Evolutionary conservation across 169 alveolate species (phyloP).

Genomic region (Plasmodium inui): DNA sequence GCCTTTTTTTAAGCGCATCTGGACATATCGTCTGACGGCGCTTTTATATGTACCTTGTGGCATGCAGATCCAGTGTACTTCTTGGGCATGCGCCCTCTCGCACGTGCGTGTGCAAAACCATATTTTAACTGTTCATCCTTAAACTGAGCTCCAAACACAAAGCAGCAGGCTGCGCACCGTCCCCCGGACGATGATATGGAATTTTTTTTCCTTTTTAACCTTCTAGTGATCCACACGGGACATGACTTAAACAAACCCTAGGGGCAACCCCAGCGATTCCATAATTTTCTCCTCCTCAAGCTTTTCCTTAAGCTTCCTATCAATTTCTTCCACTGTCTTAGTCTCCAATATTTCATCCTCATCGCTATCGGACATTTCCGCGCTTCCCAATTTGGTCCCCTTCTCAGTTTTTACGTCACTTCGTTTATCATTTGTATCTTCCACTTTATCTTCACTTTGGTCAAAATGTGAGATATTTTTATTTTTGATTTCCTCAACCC

Average conservation of each 20-base stretch:
- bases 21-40: not conserved
- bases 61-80: too few relatives aligned
- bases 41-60: not conserved
- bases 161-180: not conserved
- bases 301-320: constrained; percentile 51
- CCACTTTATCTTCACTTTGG: not conserved
- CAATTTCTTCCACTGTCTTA: constrained; percentile 25
- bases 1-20: not conserved
- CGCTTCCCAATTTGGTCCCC: not conserved
- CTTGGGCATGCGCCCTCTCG: not conserved
- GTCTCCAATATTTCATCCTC: constrained; percentile 1
- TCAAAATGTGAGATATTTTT: constrained; percentile 1
- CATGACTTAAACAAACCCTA: constrained; percentile 38
- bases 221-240: not conserved
- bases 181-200: not conserved
- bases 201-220: not conserved
- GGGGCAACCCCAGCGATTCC: constrained; percentile 58
- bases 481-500: constrained; percentile 27
- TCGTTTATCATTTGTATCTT: not conserved
- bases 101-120: not conserved
- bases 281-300: constrained; percentile 61
- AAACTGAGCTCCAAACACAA: not conserved
- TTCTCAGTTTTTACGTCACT: not conserved
- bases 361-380: constrained; percentile 7
- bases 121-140: not conserved